These are phyloP conservation scores for Umbelopsis vinacea DNA, from an alignment of 192 early-diverging fungal species.

Conservation along the genomic window DNA sequence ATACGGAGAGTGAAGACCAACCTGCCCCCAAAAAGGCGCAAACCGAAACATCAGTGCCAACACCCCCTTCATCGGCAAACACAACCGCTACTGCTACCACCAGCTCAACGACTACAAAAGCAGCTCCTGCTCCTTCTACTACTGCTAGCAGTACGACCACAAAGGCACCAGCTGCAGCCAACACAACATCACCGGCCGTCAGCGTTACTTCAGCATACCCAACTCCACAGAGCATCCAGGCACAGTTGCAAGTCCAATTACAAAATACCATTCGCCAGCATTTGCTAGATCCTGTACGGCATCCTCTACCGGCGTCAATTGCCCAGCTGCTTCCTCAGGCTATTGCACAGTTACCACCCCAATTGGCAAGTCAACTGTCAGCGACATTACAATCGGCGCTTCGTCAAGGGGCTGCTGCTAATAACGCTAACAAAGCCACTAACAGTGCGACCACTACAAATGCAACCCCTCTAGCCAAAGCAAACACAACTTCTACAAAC, in stretches of 20 bases:
- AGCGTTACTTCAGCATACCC: constrained; percentile 11
- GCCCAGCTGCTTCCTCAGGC: constrained; percentile 42
- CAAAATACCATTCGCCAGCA: constrained; percentile 46
- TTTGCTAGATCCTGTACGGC: constrained; percentile 35
- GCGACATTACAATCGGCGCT: constrained; percentile 31
- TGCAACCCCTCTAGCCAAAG: no score
- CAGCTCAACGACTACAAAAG: no score
- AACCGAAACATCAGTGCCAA: background rate
- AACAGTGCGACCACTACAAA: background rate
- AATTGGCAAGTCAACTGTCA: constrained; percentile 36
- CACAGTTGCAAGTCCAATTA: constrained; percentile 39
- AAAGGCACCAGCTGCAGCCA: background rate
- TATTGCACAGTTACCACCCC: constrained; percentile 40
- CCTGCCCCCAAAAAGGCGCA: constrained; percentile 5
- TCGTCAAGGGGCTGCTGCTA: constrained; percentile 3
- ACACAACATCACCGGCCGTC: background rate
- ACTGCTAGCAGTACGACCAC: no score
- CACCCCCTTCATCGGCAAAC: constrained; percentile 2
- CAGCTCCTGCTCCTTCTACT: background rate
- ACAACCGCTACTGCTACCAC: background rate
- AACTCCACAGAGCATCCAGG: constrained; percentile 27
- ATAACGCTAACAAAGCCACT: constrained; percentile 4
- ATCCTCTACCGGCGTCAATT: constrained; percentile 40
- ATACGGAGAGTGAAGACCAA: background rate
- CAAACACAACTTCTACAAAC: background rate